These are phyloP conservation scores for Phlebiopsis flavidoalba DNA, from an alignment of 768 basidiomycete species.

Conservation along the genomic window DNA sequence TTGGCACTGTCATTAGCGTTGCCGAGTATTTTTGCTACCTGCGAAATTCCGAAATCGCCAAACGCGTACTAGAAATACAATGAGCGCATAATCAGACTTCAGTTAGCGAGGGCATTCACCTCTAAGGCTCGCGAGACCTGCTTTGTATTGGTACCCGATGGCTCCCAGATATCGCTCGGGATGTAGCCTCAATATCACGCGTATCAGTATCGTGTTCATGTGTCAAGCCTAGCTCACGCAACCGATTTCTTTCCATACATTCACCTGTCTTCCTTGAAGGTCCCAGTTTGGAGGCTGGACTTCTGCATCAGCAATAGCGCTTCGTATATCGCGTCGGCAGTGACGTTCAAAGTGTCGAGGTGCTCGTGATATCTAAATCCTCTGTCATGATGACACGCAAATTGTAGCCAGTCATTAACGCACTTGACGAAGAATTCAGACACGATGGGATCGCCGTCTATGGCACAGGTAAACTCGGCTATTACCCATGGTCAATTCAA, in stretches of 20 bases:
- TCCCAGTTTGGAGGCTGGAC: slow-evolving; percentile 56
- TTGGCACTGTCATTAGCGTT: slow-evolving; percentile 45
- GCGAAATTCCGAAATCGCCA: slow-evolving; percentile 58
- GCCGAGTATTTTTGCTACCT: slow-evolving; percentile 53
- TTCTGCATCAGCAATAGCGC: slow-evolving; percentile 60
- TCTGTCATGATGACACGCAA: neutral
- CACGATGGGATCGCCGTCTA: slow-evolving; percentile 61
- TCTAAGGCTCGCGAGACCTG: slow-evolving; percentile 61
- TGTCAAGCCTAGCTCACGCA: neutral
- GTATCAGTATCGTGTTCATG: neutral
- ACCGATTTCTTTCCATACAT: slow-evolving; percentile 53
- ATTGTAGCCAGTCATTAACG: slow-evolving; percentile 5
- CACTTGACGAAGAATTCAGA: slow-evolving; percentile 65
- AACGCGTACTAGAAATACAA: slow-evolving; percentile 46
- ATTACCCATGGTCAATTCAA: neutral
- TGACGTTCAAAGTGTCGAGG: slow-evolving; percentile 42
- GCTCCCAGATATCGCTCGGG: slow-evolving; percentile 26
- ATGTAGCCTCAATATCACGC: slow-evolving; percentile 24
- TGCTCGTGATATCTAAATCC: slow-evolving; percentile 43
- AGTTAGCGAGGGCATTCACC: slow-evolving; percentile 25
- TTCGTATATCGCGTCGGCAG: slow-evolving; percentile 44
- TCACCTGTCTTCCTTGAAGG: slow-evolving; percentile 53
- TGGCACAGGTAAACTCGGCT: neutral
- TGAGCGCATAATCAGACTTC: neutral
- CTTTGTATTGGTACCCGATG: slow-evolving; percentile 53